Percentiles rank a stretch among this genome's conserved stretches.
These are phyloP conservation scores for Termitomyces sp. DNA, from an alignment of 768 basidiomycete species.

Conservation along the genomic window DNA sequence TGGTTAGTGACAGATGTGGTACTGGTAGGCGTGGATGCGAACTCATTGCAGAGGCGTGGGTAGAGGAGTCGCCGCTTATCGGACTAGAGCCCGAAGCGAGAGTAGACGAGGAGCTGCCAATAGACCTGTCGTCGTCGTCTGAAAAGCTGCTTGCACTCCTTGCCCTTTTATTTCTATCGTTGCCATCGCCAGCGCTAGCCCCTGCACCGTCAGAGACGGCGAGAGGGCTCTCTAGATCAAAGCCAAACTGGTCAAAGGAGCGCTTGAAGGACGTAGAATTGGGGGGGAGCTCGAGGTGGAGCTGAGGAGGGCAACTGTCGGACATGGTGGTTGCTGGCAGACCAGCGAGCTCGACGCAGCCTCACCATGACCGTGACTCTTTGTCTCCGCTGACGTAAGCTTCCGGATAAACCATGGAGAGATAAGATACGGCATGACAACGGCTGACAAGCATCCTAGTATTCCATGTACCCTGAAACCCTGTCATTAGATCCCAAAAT, in stretches of 20 bases:
- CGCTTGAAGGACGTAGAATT: conserved; percentile 53
- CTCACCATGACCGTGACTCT: conserved; percentile 12
- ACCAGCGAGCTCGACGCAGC: conserved; percentile 6
- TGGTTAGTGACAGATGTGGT: conserved; percentile 15
- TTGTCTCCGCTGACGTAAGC: conserved; percentile 10
- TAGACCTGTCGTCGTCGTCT: conserved; percentile 27
- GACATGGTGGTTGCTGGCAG: conserved; percentile 28
- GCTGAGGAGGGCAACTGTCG: conserved; percentile 41
- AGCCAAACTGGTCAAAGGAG: conserved; percentile 53
- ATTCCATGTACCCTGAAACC: too few relatives aligned
- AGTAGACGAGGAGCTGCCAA: conserved; percentile 30
- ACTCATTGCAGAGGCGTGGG: conserved; percentile 1
- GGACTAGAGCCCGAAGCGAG: conserved; percentile 22
- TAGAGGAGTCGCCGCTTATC: conserved; percentile 6
- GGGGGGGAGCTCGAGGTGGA: conserved; percentile 45
- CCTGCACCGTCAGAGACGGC: conserved; percentile 18
- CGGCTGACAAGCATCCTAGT: too few relatives aligned
- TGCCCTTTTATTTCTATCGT: conserved; percentile 53
- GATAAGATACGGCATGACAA: too few relatives aligned
- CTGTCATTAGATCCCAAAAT: too few relatives aligned
- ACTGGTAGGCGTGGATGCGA: conserved; percentile 14
- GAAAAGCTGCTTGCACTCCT: conserved; percentile 44
- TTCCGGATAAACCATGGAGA: too few relatives aligned
- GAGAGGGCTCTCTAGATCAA: conserved; percentile 45
- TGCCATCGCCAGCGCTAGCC: conserved; percentile 28